Base-by-base conservation (phyloP, 768 basidiomycete genomes). In the Naganishia onofrii region DNA sequence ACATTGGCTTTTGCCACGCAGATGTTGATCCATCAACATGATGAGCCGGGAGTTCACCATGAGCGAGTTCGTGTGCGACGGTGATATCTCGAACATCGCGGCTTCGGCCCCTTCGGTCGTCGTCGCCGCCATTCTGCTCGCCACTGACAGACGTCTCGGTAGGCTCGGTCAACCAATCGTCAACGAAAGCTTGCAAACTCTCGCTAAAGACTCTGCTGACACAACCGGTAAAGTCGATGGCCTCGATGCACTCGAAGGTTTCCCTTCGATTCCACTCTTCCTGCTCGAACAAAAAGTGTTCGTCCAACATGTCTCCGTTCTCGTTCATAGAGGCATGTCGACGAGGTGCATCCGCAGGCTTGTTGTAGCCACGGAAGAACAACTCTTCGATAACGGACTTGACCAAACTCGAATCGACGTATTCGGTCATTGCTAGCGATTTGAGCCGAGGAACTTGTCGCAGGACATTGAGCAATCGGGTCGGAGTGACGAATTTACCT, bases 381-480 rank as follows among this genome's bases (percentile, higher is more conserved):
- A 99, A 83, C 77, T 97, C 95, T 66, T 88, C 90, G 13, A 99
- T 83, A 21, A 98, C 93, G 0, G 88, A 84, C 19, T 90, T 83
- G 15, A 89, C 91, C 51, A 99, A 84, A 0, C 95, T 89, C 3
- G 81, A 82, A 74, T 99, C 95, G 91, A 99, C 97, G 79, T 97
- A 99, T 80, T 99, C 95, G 1, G 95, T 97, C 6, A 92, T 93
- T n/a, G 94, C 94, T 73, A 99, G 92, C 10, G 88, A 85, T 21
- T 84, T 84, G 13, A 98, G 83, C 73, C 93, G 93, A 0, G 92
- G 91, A 82, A 89, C 88, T 85, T 95, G 92, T 92, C 94, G 76
- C 64, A 79, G 76, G 12, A 80, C 75, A 15, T 76, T 79, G 55
- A 79, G 78, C 28, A 99, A 85, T 67, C 95, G 87, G 67, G 90